phyloP scores from a whole-genome alignment of 768 basidiomycete genomes.

The Boletus rubescentipes region DNA sequence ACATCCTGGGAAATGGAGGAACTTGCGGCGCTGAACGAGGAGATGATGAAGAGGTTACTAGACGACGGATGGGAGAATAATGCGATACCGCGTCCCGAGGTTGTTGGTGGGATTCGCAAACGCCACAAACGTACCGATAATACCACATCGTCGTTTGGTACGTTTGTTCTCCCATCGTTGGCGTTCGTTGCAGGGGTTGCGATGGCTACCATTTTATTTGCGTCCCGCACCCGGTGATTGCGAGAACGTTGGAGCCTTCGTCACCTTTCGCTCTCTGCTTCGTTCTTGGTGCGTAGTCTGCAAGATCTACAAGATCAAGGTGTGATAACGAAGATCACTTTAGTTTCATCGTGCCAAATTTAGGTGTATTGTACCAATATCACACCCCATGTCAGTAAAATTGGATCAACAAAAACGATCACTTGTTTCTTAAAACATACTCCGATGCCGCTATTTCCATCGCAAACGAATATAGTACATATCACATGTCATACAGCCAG shows the following conservation, averaged over 20 bases:
- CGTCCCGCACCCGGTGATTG: slow-evolving; percentile 33
- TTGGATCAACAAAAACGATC: too few species aligned
- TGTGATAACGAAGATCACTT: not conserved
- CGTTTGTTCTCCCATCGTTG: slow-evolving; percentile 31
- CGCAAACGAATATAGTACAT: too few species aligned
- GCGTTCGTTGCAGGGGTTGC: slow-evolving; percentile 46
- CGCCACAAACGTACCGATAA: slow-evolving; percentile 3
- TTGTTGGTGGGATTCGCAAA: slow-evolving; percentile 36
- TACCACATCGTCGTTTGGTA: slow-evolving; percentile 6
- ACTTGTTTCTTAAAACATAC: too few species aligned
- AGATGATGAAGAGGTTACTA: slow-evolving; percentile 61
- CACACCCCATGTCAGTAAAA: too few species aligned
- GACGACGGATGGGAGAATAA: slow-evolving; percentile 85
- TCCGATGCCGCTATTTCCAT: too few species aligned
- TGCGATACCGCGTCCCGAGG: slow-evolving; percentile 43
- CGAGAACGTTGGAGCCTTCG: not conserved
- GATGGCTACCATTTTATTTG: slow-evolving; percentile 34
- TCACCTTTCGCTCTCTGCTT: not conserved
- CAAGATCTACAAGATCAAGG: not conserved
- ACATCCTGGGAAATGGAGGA: slow-evolving; percentile 85
- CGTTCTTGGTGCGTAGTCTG: slow-evolving; percentile 10
- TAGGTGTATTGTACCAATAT: not conserved
- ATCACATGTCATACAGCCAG: too few species aligned
- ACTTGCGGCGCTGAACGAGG: slow-evolving; percentile 67
- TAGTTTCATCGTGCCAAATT: not conserved